Conservation (phyloP, 768 basidiomycete species). For the Pleurotus citrinopileatus region DNA sequence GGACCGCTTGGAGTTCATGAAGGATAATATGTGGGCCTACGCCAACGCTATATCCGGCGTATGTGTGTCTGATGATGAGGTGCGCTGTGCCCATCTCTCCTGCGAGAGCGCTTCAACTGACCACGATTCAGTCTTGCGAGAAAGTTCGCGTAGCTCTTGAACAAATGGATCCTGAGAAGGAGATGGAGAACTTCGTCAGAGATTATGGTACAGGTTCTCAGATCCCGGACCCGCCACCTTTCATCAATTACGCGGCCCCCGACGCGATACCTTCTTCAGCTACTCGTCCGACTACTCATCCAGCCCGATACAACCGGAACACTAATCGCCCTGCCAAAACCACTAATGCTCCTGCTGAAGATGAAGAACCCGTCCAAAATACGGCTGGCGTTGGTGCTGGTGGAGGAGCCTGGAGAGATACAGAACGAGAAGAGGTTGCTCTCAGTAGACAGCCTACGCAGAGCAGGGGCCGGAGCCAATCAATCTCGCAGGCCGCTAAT, state of each 20-base stretch:
- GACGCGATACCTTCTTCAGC: slow-evolving; percentile 62
- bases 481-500: not conserved
- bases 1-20: slow-evolving; percentile 90
- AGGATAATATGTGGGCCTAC: slow-evolving; percentile 94
- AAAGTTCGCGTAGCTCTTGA: slow-evolving; percentile 83
- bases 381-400: slow-evolving; percentile 73
- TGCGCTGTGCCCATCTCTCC: slow-evolving; percentile 29
- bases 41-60: slow-evolving; percentile 96
- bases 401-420: slow-evolving; percentile 37
- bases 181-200: slow-evolving; percentile 86
- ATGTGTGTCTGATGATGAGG: slow-evolving; percentile 95
- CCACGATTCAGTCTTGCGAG: slow-evolving; percentile 76
- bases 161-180: slow-evolving; percentile 81
- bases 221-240: slow-evolving; percentile 81
- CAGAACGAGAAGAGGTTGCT: slow-evolving; percentile 27
- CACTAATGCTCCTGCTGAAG: not conserved
- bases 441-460: slow-evolving; percentile 33
- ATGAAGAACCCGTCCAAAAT: slow-evolving; percentile 45
- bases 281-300: slow-evolving; percentile 46
- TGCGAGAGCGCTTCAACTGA: slow-evolving; percentile 3
- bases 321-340: slow-evolving; percentile 2
- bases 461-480: slow-evolving; percentile 13
- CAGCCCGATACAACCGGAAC: slow-evolving; percentile 45
- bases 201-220: slow-evolving; percentile 85
- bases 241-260: slow-evolving; percentile 30